Evolutionary conservation across 768 basidiomycete species (phyloP).

Genomic region (Hericium rajendrae): DNA sequence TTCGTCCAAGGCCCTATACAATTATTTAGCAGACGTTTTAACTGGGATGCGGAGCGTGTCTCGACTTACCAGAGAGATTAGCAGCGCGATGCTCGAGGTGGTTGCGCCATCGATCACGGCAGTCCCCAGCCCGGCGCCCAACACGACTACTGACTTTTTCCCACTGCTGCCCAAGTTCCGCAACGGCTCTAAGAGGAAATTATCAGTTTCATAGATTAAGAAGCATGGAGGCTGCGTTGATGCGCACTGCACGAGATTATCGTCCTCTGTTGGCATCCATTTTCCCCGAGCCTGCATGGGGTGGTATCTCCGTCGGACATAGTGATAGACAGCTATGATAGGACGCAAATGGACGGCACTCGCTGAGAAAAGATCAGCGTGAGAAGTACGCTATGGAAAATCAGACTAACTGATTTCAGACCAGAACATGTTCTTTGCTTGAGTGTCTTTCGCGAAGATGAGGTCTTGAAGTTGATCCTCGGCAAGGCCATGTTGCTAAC

Average conservation of each 20-base stretch:
- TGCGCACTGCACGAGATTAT: constrained; percentile 48
- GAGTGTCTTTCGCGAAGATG: constrained; percentile 60
- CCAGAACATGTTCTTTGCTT: constrained; percentile 58
- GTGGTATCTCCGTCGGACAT: constrained; percentile 61
- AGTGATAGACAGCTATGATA: constrained; percentile 77
- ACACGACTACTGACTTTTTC: constrained; percentile 64
- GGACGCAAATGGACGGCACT: constrained; percentile 64
- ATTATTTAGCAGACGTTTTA: neutral
- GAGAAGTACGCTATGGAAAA: neutral
- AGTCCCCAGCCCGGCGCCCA: constrained; percentile 70
- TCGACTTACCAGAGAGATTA: constrained; percentile 42
- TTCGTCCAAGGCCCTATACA: constrained; percentile 58
- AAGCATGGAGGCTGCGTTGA: no score
- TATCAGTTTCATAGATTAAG: neutral
- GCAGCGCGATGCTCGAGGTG: constrained; percentile 62
- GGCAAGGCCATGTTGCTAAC: constrained; percentile 40
- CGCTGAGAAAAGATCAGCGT: constrained; percentile 31
- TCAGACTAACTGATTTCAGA: constrained; percentile 58
- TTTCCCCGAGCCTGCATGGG: constrained; percentile 60
- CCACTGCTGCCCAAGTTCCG: constrained; percentile 68
- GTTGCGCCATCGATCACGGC: constrained; percentile 80
- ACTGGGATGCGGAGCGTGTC: neutral
- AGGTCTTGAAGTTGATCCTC: constrained; percentile 49
- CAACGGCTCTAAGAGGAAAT: constrained; percentile 45
- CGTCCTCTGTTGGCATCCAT: constrained; percentile 64